phyloP scores from a whole-genome alignment of 2,329 filamentous ascomycete genomes.

The Albifimbria verrucaria region DNA sequence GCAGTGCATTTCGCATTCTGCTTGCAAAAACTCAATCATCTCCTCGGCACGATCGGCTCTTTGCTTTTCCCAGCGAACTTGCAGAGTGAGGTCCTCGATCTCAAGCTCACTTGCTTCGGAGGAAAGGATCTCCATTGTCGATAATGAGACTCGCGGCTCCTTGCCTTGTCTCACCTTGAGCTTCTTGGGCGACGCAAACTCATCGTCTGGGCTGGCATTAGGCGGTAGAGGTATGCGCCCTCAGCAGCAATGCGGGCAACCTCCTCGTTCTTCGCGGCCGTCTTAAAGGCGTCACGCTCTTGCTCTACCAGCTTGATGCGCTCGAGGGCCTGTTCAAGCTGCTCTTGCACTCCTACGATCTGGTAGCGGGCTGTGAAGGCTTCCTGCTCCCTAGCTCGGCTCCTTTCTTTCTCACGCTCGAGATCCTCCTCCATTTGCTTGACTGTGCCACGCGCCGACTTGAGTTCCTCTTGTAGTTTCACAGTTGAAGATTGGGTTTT shows the following conservation, averaged over 20 bases:
- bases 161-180: conserved; percentile 23
- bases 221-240: conserved; percentile 63
- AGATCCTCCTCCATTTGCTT: conserved; percentile 57
- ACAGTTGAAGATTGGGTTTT: conserved; percentile 68
- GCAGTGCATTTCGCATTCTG: conserved; percentile 67
- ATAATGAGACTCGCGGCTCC: conserved; percentile 43
- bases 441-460: conserved; percentile 52
- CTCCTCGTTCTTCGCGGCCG: conserved; percentile 69
- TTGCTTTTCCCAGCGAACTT: conserved; percentile 57
- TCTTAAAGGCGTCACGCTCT: conserved; percentile 72
- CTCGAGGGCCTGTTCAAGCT: conserved; percentile 62
- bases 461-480: conserved; percentile 72
- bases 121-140: conserved; percentile 48
- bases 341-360: conserved; percentile 62
- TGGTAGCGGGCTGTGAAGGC: conserved; percentile 66
- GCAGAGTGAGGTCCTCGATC: conserved; percentile 51
- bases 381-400: conserved; percentile 62
- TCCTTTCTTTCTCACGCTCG: conserved; percentile 60
- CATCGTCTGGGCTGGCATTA: conserved; percentile 50
- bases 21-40: conserved; percentile 71
- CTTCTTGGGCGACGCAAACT: conserved; percentile 61
- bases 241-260: conserved; percentile 70
- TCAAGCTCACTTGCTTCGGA: conserved; percentile 56
- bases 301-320: conserved; percentile 64
- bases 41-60: conserved; percentile 68